A percentile compares a stretch with the other conserved stretches of the same genome.
Conservation (phyloP, 164 flowering plant genomes). For the Liriodendron chinense region DNA sequence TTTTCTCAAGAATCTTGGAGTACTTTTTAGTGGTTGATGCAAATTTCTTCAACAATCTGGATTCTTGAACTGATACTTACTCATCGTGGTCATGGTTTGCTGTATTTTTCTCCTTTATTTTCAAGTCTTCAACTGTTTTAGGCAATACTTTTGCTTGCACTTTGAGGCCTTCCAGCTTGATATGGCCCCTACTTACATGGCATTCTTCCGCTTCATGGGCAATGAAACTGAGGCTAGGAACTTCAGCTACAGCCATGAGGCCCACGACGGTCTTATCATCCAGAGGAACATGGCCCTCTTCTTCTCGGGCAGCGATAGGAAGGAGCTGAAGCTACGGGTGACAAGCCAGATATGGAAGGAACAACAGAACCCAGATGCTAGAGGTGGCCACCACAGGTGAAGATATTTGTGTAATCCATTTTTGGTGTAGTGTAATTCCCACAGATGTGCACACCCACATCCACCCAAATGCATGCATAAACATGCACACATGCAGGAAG, state of each 20-base stretch:
- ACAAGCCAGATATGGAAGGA: constrained; percentile 66
- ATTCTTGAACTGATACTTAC: no score
- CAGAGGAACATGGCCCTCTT: constrained; percentile 60
- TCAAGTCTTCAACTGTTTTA: constrained; percentile 59
- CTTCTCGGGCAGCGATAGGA: constrained; percentile 56
- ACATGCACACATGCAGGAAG: no score
- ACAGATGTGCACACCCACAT: no score
- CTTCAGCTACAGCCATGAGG: constrained; percentile 52
- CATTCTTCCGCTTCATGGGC: constrained; percentile 69
- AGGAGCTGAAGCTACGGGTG: constrained; percentile 55
- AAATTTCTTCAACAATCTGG: no score
- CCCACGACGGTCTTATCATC: constrained; percentile 59
- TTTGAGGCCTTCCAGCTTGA: constrained; percentile 67
- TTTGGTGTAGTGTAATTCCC: no score
- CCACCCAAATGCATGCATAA: no score
- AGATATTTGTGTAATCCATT: no score
- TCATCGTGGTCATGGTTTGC: no score
- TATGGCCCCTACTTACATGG: constrained; percentile 66
- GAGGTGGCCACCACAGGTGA: no score
- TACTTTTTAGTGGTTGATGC: no score
- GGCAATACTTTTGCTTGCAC: constrained; percentile 57
- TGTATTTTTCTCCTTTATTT: background rate
- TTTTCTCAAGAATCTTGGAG: background rate
- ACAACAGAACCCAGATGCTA: constrained; percentile 43
- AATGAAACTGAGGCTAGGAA: constrained; percentile 52